Evolutionary conservation across 306 rosid species (phyloP), one percentile per base, ranked within the genome.

Genomic region (Hippophae gyantsensis): DNA sequence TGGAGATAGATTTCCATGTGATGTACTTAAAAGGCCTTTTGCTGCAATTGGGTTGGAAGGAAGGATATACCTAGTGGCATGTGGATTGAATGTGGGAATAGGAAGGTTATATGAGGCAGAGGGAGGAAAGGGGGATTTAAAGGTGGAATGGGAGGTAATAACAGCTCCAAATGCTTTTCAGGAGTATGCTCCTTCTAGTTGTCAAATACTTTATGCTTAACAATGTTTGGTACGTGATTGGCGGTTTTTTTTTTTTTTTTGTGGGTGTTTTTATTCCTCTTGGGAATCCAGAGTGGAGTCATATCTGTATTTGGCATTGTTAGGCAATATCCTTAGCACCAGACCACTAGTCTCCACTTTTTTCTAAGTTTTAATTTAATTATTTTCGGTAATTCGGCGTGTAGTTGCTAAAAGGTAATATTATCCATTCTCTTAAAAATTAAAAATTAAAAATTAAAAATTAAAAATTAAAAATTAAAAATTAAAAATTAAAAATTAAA

Each of bases 1-100:
- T 0, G 95, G 95, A 12, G 89, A 73, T 0, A 65, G 62, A 14
- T 79, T 87, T 13, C 95, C 95, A 0, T 63, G 85, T 14, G 83
- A 65, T 10, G 46, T 13, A 7, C 58, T 87, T 42, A 70, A 62
- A 61, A 78, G 84, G 42, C 95, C 95, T 0, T 75, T 77, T 40
- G 63, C 63, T 9, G 86, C 59, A 43, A 77, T 14, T 5, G 89
- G 78, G 3, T 32, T 76, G 54, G 85, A 74, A 1, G 86, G 75
- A 9, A 38, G 53, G 56, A 75, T 87, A 9, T 87, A 54, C n/a
- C 86, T 81, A 76, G 86, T 73, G 23, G 70, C 80, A 0, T 12
- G 55, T 6, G 86, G 81, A 27, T 47, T 87, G 66, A 77, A 81
- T 5, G 80, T 79, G 14, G 92, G 76, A 3, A 48, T 84, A 6